Conservation (phyloP, 2,329 filamentous ascomycete species). For the Colletotrichum gloeosporioides region DNA sequence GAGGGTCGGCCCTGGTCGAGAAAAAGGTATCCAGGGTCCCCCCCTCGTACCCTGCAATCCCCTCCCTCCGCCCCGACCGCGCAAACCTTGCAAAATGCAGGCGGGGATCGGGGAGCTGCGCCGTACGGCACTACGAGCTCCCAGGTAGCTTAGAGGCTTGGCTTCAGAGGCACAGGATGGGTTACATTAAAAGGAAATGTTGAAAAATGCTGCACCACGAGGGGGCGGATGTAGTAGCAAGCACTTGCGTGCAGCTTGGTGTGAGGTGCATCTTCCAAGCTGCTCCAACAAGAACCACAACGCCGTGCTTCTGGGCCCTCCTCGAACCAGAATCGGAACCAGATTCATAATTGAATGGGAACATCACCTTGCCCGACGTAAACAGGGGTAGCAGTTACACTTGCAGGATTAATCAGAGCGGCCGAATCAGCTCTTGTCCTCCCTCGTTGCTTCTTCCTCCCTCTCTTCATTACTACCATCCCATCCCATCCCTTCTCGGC, state of each 20-base stretch:
- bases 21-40: not conserved
- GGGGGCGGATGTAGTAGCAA: not conserved
- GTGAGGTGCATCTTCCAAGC: not conserved
- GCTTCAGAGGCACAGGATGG: not conserved
- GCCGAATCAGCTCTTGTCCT: not conserved
- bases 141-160: not conserved
- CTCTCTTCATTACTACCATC: not conserved
- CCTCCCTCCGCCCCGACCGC: not conserved
- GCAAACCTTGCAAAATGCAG: not conserved
- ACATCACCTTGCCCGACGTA: not conserved
- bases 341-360: not conserved
- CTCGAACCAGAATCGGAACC: not conserved
- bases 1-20: not conserved
- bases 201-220: not conserved
- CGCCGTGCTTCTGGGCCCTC: not conserved
- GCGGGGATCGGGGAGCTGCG: slow-evolving; percentile 1
- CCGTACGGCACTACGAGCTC: not conserved
- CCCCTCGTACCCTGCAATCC: not conserved
- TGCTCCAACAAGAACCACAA: not conserved
- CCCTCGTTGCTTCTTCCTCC: not conserved
- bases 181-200: not conserved
- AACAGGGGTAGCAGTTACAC: not conserved
- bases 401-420: not conserved
- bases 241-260: not conserved
- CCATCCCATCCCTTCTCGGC: not conserved